Evolutionary conservation across 768 basidiomycete genomes (phyloP).

Genomic region (Lentinula boryana): DNA sequence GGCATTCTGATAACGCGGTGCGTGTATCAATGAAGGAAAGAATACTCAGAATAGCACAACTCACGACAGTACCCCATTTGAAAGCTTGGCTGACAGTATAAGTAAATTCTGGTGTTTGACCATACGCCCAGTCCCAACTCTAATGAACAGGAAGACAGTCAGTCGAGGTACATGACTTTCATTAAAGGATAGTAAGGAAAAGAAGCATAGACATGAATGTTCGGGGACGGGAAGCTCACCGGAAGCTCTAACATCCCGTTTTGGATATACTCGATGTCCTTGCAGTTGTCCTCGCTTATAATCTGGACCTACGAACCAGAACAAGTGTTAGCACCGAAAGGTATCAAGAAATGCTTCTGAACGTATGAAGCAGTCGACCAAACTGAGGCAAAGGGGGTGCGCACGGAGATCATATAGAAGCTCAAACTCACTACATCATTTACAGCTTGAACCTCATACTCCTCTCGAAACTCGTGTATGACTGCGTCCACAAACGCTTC

Average conservation of each 20-base stretch:
- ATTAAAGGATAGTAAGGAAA: background rate
- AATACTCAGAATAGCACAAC: conserved; percentile 7
- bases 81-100: conserved; percentile 45
- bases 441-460: conserved; percentile 38
- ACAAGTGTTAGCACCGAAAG: background rate
- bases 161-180: no score
- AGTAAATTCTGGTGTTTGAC: conserved; percentile 91
- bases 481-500: conserved; percentile 67
- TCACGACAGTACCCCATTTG: conserved; percentile 45
- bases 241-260: conserved; percentile 69
- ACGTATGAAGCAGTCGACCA: background rate
- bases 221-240: conserved; percentile 32
- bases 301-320: conserved; percentile 25
- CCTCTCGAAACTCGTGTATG: conserved; percentile 55
- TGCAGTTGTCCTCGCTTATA: conserved; percentile 40
- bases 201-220: background rate
- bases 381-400: background rate
- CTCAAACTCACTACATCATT: conserved; percentile 12
- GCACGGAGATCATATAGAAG: conserved; percentile 4
- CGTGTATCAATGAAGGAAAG: background rate
- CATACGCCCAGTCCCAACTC: conserved; percentile 93
- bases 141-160: conserved; percentile 18
- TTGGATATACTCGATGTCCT: conserved; percentile 52
- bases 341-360: background rate
- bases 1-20: conserved; percentile 27